Conservation (phyloP, 768 basidiomycete genomes). For the Termitomyces sp. region DNA sequence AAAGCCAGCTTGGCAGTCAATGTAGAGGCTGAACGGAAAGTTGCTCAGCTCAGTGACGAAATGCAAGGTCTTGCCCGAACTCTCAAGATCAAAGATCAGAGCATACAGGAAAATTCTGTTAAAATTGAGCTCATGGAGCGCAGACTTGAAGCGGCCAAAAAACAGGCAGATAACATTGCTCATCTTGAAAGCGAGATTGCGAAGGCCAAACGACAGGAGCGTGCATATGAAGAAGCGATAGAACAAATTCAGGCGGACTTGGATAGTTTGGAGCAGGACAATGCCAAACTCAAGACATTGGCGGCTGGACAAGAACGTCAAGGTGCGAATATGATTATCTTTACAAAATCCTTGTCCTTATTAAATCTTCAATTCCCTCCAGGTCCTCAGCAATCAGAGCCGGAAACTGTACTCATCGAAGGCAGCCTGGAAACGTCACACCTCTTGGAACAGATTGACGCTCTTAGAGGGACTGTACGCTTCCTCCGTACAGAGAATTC, state of each 20-base stretch:
- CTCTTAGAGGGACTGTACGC: constrained; percentile 84
- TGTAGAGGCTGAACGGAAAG: constrained; percentile 87
- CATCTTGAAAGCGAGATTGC: constrained; percentile 78
- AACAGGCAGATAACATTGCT: constrained; percentile 77
- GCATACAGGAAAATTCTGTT: constrained; percentile 80
- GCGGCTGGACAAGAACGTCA: constrained; percentile 67
- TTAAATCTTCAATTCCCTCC: constrained; percentile 20
- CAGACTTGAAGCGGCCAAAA: constrained; percentile 86
- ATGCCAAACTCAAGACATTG: constrained; percentile 70
- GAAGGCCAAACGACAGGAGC: constrained; percentile 84
- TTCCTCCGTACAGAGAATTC: constrained; percentile 94
- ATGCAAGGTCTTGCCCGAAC: constrained; percentile 82
- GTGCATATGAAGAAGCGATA: constrained; percentile 89
- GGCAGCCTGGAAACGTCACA: constrained; percentile 84
- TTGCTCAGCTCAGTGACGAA: constrained; percentile 82
- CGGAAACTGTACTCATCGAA: constrained; percentile 64
- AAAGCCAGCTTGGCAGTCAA: constrained; percentile 81
- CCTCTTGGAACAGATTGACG: constrained; percentile 89
- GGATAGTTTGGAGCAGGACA: constrained; percentile 84
- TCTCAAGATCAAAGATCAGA: constrained; percentile 86
- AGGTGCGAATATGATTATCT: constrained; percentile 35
- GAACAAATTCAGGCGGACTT: constrained; percentile 89
- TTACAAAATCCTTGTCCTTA: background rate
- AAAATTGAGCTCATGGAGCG: constrained; percentile 96
- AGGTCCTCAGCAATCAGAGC: constrained; percentile 46